A percentile compares a stretch with the other conserved stretches of the same genome.
Conservation (phyloP, 805 yeast genomes). For the Saturnispora quitensis region DNA sequence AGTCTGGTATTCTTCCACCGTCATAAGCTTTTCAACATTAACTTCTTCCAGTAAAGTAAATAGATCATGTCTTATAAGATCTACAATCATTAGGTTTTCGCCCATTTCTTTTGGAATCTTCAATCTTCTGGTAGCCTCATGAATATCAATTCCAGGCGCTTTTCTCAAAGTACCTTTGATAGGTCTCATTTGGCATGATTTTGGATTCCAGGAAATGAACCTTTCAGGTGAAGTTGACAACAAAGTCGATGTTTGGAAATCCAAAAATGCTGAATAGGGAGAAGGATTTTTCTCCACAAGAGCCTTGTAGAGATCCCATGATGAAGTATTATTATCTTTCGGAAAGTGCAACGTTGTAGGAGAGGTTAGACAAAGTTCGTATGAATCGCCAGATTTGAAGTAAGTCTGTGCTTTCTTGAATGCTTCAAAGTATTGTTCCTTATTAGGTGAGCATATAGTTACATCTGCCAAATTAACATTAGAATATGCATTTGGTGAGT, state of each 20-base stretch:
- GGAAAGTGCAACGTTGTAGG: conserved; percentile 55
- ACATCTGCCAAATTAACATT: conserved; percentile 12
- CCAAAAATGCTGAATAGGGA: conserved; percentile 79
- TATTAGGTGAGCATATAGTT: conserved; percentile 40
- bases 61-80: conserved; percentile 86
- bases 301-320: conserved; percentile 78
- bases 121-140: conserved; percentile 53
- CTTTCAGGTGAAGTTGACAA: conserved; percentile 93
- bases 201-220: conserved; percentile 67
- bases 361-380: conserved; percentile 85
- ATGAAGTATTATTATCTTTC: conserved; percentile 26
- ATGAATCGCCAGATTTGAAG: conserved; percentile 77
- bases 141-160: conserved; percentile 41
- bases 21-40: conserved; percentile 69
- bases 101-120: conserved; percentile 89
- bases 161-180: conserved; percentile 92
- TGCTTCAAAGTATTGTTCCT: conserved; percentile 41
- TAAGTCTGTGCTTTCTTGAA: conserved; percentile 58
- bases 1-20: conserved; percentile 84
- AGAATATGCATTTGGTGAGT: background rate
- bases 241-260: conserved; percentile 53
- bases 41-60: conserved; percentile 59
- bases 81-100: conserved; percentile 95
- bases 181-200: conserved; percentile 73
- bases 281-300: conserved; percentile 75